Evolutionary conservation across 306 rosid species (phyloP).

Genomic region (Trifolium repens): DNA sequence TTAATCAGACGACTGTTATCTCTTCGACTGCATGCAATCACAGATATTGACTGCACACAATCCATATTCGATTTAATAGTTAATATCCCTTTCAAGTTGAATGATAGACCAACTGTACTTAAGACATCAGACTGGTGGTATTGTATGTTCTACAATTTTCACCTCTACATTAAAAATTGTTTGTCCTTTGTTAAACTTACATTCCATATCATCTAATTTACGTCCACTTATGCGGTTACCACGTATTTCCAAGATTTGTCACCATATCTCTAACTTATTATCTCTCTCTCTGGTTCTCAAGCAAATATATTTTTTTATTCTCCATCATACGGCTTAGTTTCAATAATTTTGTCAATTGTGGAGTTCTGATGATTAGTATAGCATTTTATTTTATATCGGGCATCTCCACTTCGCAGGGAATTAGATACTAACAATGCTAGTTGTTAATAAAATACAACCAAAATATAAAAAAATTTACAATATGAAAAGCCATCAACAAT

Average conservation of each 20-base stretch:
- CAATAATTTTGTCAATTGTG: not conserved
- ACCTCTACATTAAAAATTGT: too few relatives aligned
- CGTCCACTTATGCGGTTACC: not conserved
- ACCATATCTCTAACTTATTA: not conserved
- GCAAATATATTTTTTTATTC: not conserved
- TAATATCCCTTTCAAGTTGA: not conserved
- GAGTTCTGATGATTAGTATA: not conserved
- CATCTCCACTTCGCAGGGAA: not conserved
- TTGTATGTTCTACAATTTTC: not conserved
- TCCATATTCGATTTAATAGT: too few relatives aligned
- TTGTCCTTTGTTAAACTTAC: not conserved
- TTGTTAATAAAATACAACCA: not conserved
- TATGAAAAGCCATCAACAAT: conserved; percentile 4
- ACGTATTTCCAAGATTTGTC: not conserved
- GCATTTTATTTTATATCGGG: not conserved
- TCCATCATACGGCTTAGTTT: not conserved
- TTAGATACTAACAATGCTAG: not conserved
- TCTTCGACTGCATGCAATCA: too few relatives aligned
- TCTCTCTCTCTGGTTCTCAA: too few relatives aligned
- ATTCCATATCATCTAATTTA: not conserved
- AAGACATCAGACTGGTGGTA: not conserved
- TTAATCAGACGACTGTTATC: too few relatives aligned
- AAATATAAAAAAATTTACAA: not conserved
- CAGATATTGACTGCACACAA: too few relatives aligned
- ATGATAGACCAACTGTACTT: too few relatives aligned